These are phyloP conservation scores for Asclepias syriaca DNA, from an alignment of 257 asterid genomes.

Conservation along the genomic window DNA sequence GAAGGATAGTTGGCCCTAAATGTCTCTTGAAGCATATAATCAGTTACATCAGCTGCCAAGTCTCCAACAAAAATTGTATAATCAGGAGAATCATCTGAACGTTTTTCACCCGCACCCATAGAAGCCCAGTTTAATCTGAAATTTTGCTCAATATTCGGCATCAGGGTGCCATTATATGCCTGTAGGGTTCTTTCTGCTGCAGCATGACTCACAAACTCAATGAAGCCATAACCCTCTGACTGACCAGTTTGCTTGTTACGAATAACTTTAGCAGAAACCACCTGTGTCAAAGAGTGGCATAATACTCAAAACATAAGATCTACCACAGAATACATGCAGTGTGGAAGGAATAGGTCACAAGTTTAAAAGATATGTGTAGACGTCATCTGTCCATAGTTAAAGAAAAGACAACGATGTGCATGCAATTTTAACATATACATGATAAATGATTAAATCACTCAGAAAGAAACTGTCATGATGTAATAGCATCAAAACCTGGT, in stretches of 20 bases:
- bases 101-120: conserved; percentile 85
- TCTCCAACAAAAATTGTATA: conserved; percentile 88
- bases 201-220: conserved; percentile 75
- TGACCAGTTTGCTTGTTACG: conserved; percentile 76
- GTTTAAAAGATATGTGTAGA: background rate
- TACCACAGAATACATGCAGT: background rate
- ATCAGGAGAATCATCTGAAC: conserved; percentile 64
- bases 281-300: conserved; percentile 35
- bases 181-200: conserved; percentile 80
- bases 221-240: conserved; percentile 89
- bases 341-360: background rate
- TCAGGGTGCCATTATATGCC: conserved; percentile 55
- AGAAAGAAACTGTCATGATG: background rate
- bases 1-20: conserved; percentile 68
- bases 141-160: conserved; percentile 75
- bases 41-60: conserved; percentile 93
- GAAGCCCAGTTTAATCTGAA: conserved; percentile 96
- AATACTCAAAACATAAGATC: background rate
- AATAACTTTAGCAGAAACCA: conserved; percentile 64
- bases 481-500: background rate
- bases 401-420: background rate
- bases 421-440: background rate
- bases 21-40: conserved; percentile 81
- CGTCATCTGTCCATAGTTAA: background rate
- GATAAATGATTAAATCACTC: background rate